Evolutionary conservation across 1,139 yeast genomes (phyloP).

Genomic region (Hyphopichia pseudoburtonii): DNA sequence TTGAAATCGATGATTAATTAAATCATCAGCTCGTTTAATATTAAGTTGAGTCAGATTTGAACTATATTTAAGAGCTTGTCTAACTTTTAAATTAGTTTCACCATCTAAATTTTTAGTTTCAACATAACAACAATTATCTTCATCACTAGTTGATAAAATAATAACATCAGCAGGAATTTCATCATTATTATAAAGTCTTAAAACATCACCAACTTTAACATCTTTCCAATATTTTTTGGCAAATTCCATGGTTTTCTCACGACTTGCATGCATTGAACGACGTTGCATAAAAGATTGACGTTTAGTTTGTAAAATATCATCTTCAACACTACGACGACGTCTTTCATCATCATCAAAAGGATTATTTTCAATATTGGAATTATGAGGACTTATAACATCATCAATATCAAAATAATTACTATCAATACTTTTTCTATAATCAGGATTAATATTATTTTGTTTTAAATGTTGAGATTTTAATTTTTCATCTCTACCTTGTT

Average conservation of each 20-base stretch:
- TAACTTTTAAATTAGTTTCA: constrained; percentile 59
- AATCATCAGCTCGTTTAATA: constrained; percentile 44
- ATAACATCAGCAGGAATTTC: constrained; percentile 59
- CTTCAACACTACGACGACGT: too few species aligned
- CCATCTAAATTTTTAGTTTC: constrained; percentile 64
- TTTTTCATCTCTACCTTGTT: constrained; percentile 39
- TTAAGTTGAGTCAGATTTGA: constrained; percentile 21
- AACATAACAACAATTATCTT: constrained; percentile 53
- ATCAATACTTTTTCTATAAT: constrained; percentile 34
- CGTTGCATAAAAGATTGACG: constrained; percentile 6
- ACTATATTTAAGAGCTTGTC: constrained; percentile 47
- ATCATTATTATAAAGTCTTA: constrained; percentile 53
- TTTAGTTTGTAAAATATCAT: constrained; percentile 1
- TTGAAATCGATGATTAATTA: constrained; percentile 38
- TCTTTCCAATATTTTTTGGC: constrained; percentile 50
- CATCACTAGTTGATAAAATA: constrained; percentile 52
- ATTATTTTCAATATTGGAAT: constrained; percentile 9
- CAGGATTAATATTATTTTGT: constrained; percentile 9
- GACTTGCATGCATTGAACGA: constrained; percentile 7
- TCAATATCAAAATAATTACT: constrained; percentile 17
- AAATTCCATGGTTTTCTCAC: constrained; percentile 28
- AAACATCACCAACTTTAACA: constrained; percentile 54
- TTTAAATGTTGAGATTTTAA: constrained; percentile 19
- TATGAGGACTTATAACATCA: constrained; percentile 1
- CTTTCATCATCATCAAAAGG: constrained; percentile 26